Conservation (phyloP, 257 asterid species). For the Solanum dulcamara region DNA sequence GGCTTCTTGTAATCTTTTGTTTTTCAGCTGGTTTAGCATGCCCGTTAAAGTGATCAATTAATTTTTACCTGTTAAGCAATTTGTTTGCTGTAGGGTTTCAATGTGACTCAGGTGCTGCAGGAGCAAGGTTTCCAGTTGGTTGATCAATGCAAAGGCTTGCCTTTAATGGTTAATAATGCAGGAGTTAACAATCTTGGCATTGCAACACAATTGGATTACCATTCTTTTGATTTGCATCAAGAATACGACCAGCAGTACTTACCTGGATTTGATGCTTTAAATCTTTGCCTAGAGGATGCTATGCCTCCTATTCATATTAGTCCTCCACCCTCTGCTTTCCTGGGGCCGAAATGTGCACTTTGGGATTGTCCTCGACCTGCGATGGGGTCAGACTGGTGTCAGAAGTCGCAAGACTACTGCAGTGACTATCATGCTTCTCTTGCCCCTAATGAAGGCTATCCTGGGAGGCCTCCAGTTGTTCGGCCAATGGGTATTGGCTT, state of each 20-base stretch:
- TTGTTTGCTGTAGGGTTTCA: constrained; percentile 35
- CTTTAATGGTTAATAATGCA: constrained; percentile 31
- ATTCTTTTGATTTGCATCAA: constrained; percentile 52
- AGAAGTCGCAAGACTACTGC: constrained; percentile 33
- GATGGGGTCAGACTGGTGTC: constrained; percentile 25
- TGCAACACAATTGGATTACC: constrained; percentile 43
- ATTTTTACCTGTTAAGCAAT: background rate
- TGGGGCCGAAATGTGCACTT: constrained; percentile 96
- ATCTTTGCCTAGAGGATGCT: constrained; percentile 40
- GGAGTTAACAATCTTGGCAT: constrained; percentile 36
- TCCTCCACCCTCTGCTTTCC: constrained; percentile 91
- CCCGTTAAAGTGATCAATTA: background rate
- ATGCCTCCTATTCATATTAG: constrained; percentile 38
- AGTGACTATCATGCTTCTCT: constrained; percentile 22
- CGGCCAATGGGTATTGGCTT: constrained; percentile 93
- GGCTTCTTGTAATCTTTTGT: background rate
- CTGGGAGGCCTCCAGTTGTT: constrained; percentile 67
- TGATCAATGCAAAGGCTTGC: constrained; percentile 53
- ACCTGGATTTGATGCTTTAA: constrained; percentile 38
- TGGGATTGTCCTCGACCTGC: constrained; percentile 71
- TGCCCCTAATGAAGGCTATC: constrained; percentile 81
- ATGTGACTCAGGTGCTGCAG: constrained; percentile 36
- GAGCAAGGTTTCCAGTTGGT: constrained; percentile 45
- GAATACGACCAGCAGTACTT: constrained; percentile 53
- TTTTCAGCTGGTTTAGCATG: background rate